Base-by-base conservation (phyloP, 306 rosid species). In the Lathyrus aphaca region DNA sequence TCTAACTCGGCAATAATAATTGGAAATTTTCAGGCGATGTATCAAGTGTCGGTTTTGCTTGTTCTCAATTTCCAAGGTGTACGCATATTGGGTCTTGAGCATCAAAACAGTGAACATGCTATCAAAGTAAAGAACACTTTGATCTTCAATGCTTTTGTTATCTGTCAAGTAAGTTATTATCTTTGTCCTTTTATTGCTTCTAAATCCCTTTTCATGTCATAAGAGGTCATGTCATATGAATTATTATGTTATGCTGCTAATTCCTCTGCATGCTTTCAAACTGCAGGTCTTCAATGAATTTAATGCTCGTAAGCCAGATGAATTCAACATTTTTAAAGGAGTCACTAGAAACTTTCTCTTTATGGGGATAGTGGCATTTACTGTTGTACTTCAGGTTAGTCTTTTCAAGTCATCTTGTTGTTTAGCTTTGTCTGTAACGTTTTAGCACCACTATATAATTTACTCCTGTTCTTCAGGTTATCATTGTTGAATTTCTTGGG, bases 301-400 rank as follows among this genome's bases (percentile, higher is more conserved):
- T 72, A 95, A 91, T 85, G 99, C 99, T 10, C 82, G 97, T 60
- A 95, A 95, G 83, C 99, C 99, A 0, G 99, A 95, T 62, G 91
- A 95, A 46, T 76, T 37, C 39, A 95, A 95, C 70, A 83, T 95
- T 51, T 95, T 95, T 72, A 76, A 76, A 61, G 99, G 99, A 53
- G 83, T 91, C 18, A 83, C 87, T 1, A 72, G 27, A 74, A 95
- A 95, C 71, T 83, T 75, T 59, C 91, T 95, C 55, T 95, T 95
- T 45, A 87, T 89, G 59, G 99, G 87, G 66, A 95, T 95, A 60
- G 73, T 95, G 23, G 89, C 74, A 45, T 16, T 86, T 27, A 95
- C 99, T 51, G 53, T 91, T 9, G 85, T 87, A 13, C 97, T 95
- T 78, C 99, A 95, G 96, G 99, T 95, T 81, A 67, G 84, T 55